Evolutionary conservation across 192 early-diverging fungal species (phyloP).

Genomic region (Backusella tarrabulga): DNA sequence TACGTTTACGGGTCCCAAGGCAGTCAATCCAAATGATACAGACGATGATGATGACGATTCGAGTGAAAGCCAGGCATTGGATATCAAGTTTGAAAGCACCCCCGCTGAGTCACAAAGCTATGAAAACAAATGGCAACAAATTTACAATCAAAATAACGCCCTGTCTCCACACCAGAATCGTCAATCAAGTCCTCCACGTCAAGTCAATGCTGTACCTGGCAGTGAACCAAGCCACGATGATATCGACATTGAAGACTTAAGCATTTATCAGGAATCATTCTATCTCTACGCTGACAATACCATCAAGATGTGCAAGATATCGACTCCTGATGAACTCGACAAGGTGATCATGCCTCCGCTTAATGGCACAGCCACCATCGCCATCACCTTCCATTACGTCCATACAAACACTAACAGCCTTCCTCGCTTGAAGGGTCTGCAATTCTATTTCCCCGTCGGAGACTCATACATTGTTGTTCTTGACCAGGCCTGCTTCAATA

Average conservation of each 20-base stretch:
- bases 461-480: slow-evolving; percentile 12
- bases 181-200: background rate
- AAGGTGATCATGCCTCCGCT: background rate
- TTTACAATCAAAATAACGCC: background rate
- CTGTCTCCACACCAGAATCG: background rate
- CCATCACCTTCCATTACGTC: background rate
- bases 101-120: background rate
- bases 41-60: background rate
- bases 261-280: background rate
- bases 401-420: background rate
- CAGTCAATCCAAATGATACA: background rate
- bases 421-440: slow-evolving; percentile 11
- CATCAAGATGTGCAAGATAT: background rate
- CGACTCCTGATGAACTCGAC: background rate
- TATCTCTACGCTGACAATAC: background rate
- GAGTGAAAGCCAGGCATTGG: background rate
- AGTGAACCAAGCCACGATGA: background rate
- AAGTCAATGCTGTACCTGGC: background rate
- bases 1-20: background rate
- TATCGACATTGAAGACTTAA: background rate
- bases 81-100: background rate
- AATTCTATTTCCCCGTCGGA: background rate
- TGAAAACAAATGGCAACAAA: background rate
- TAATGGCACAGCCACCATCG: background rate
- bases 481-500: background rate